phyloP scores from a whole-genome alignment of 2,329 filamentous ascomycete species.

The Sphaerulina vaccinii region DNA sequence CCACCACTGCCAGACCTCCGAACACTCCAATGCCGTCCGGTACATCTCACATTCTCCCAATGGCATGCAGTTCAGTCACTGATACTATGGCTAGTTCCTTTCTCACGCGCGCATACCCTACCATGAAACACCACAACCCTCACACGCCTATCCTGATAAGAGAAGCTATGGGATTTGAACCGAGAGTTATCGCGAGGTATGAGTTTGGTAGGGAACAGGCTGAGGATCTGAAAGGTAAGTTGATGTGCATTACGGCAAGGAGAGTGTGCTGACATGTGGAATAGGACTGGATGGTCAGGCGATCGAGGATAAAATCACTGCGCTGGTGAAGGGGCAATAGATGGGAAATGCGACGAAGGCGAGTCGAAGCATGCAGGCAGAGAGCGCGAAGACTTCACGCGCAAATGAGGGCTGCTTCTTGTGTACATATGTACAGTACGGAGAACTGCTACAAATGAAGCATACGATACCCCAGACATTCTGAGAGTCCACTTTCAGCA shows the following conservation, averaged over 20 bases:
- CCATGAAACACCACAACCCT: constrained; percentile 99
- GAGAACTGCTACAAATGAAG: constrained; percentile 14
- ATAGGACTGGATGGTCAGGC: constrained; percentile 66
- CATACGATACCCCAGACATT: constrained; percentile 16
- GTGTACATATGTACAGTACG: constrained; percentile 30
- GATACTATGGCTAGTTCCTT: constrained; percentile 64
- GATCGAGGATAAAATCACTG: constrained; percentile 67
- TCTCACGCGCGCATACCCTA: constrained; percentile 86
- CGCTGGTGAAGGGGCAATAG: constrained; percentile 55
- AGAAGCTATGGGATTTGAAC: constrained; percentile 80
- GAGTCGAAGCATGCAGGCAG: neutral
- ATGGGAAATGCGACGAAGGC: neutral
- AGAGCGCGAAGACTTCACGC: too few species aligned
- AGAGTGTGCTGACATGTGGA: neutral
- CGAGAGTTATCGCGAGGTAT: constrained; percentile 88
- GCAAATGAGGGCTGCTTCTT: constrained; percentile 4
- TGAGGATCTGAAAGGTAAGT: constrained; percentile 59
- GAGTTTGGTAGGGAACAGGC: constrained; percentile 70
- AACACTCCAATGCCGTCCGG: constrained; percentile 86
- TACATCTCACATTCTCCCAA: constrained; percentile 42
- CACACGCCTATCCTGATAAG: constrained; percentile 90
- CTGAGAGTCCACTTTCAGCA: neutral
- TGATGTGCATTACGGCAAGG: neutral
- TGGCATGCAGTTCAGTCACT: neutral
- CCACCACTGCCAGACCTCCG: constrained; percentile 91